A percentile compares a stretch with the other conserved stretches of the same genome.
Evolutionary conservation across 345 rosid genomes (phyloP).

Genomic region (Turritis glabra): DNA sequence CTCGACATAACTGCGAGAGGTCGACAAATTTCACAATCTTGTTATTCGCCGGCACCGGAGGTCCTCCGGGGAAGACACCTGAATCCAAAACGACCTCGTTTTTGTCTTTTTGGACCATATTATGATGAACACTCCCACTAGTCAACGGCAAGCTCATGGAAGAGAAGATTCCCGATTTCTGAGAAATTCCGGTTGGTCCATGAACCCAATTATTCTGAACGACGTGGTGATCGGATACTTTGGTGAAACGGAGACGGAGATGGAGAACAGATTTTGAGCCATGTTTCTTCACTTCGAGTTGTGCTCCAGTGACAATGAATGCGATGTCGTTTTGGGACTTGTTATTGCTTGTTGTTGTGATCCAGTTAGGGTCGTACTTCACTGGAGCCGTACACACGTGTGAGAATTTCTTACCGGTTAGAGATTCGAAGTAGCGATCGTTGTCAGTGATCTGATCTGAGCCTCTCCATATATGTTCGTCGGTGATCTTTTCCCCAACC

Average conservation of each 20-base stretch:
- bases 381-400: slow-evolving; percentile 78
- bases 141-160: slow-evolving; percentile 61
- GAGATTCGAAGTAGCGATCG: slow-evolving; percentile 53
- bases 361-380: slow-evolving; percentile 60
- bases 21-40: slow-evolving; percentile 80
- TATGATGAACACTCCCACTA: slow-evolving; percentile 44
- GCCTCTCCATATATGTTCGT: slow-evolving; percentile 58
- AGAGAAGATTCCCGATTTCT: slow-evolving; percentile 73
- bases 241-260: slow-evolving; percentile 67
- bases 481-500: slow-evolving; percentile 57
- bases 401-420: slow-evolving; percentile 62
- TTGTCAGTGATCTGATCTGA: slow-evolving; percentile 50
- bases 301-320: slow-evolving; percentile 90
- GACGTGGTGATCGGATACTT: slow-evolving; percentile 47
- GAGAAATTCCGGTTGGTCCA: slow-evolving; percentile 49
- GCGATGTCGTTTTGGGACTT: slow-evolving; percentile 39
- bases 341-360: background rate
- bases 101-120: slow-evolving; percentile 43
- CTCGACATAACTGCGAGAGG: slow-evolving; percentile 65
- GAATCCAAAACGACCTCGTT: slow-evolving; percentile 60
- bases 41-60: slow-evolving; percentile 71
- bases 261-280: slow-evolving; percentile 70
- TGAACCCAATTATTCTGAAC: slow-evolving; percentile 64
- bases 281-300: slow-evolving; percentile 72
- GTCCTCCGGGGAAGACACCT: slow-evolving; percentile 78